Percentiles rank a stretch among this genome's conserved stretches.
These are phyloP conservation scores for Triticum timopheevii DNA, from an alignment of 176 grass and related monocot species.

Conservation along the genomic window DNA sequence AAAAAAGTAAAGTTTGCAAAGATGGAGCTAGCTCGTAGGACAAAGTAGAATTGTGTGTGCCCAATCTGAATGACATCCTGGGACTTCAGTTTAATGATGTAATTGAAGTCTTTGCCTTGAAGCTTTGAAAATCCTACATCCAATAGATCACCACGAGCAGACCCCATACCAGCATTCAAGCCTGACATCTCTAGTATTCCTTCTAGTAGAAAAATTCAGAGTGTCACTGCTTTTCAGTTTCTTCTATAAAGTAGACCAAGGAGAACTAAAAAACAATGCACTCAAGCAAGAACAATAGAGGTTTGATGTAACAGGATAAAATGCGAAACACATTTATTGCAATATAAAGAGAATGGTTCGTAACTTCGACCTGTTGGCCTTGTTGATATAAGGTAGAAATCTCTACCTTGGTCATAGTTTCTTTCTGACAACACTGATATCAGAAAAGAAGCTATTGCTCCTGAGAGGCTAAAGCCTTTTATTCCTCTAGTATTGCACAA, in stretches of 20 bases:
- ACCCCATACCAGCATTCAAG: not conserved
- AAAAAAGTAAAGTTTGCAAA: not conserved
- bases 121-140: constrained; percentile 70
- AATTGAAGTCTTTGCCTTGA: constrained; percentile 58
- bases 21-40: constrained; percentile 51
- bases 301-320: too few relatives aligned
- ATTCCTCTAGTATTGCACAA: too few relatives aligned
- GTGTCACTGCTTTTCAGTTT: not conserved
- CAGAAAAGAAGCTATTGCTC: too few relatives aligned
- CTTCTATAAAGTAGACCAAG: not conserved
- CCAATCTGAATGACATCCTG: constrained; percentile 66
- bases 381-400: too few relatives aligned
- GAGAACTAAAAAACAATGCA: not conserved
- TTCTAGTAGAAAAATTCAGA: too few relatives aligned
- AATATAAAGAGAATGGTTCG: too few relatives aligned
- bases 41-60: constrained; percentile 66
- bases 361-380: too few relatives aligned
- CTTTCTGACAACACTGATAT: too few relatives aligned
- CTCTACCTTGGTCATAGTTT: too few relatives aligned
- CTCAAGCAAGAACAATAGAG: not conserved
- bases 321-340: too few relatives aligned
- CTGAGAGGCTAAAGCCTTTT: too few relatives aligned
- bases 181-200: constrained; percentile 6
- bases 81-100: constrained; percentile 62
- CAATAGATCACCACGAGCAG: not conserved